These are phyloP conservation scores for Neltuma alba DNA, from an alignment of 306 rosid genomes.

Conservation along the genomic window DNA sequence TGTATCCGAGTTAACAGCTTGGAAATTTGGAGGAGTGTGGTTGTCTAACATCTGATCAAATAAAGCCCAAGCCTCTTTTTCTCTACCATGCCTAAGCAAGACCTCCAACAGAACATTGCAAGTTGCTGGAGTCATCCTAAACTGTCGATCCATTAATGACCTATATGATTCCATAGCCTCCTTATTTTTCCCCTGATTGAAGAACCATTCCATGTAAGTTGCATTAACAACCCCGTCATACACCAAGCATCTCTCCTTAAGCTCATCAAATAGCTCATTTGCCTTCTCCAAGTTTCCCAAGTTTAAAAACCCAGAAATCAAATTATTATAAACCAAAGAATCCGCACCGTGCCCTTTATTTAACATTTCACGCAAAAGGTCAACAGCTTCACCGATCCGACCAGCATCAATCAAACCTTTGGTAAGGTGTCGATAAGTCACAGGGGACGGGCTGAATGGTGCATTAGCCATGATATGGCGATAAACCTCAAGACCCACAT, in stretches of 20 bases:
- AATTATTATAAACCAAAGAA: slow-evolving; percentile 78
- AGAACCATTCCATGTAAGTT: slow-evolving; percentile 90
- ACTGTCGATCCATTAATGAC: slow-evolving; percentile 69
- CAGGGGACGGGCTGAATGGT: slow-evolving; percentile 82
- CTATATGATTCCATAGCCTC: slow-evolving; percentile 92
- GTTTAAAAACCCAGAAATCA: slow-evolving; percentile 71
- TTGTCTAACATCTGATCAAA: slow-evolving; percentile 86
- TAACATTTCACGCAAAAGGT: slow-evolving; percentile 90
- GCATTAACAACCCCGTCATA: slow-evolving; percentile 94
- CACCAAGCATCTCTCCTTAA: slow-evolving; percentile 83
- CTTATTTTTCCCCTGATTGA: slow-evolving; percentile 58
- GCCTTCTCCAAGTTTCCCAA: slow-evolving; percentile 82
- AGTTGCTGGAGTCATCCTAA: slow-evolving; percentile 83
- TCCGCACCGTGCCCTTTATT: slow-evolving; percentile 86
- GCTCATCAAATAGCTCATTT: slow-evolving; percentile 85
- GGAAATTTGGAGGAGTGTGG: slow-evolving; percentile 86
- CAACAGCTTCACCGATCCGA: slow-evolving; percentile 77
- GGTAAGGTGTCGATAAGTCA: slow-evolving; percentile 81
- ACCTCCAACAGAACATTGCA: slow-evolving; percentile 86
- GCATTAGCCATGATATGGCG: slow-evolving; percentile 67
- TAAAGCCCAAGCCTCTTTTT: slow-evolving; percentile 62
- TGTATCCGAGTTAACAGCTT: slow-evolving; percentile 89
- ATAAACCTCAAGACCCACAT: slow-evolving; percentile 71
- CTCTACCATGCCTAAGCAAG: slow-evolving; percentile 67
- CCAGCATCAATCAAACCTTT: slow-evolving; percentile 71